Evolutionary conservation across 2,329 filamentous ascomycete species (phyloP).

Genomic region (Pyrenochaeta sp.): DNA sequence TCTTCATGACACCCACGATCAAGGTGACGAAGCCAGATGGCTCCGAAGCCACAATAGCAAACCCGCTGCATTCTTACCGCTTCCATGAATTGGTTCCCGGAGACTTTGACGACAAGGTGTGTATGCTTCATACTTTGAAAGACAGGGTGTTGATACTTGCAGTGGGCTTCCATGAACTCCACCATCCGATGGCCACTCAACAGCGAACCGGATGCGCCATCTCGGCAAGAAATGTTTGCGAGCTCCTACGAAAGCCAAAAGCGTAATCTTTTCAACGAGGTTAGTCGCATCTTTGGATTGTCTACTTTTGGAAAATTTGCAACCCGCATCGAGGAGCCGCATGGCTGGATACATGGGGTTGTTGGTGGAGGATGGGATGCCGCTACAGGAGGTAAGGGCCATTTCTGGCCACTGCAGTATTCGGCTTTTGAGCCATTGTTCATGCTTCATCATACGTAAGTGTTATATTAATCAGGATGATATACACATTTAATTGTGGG

Average conservation of each 20-base stretch:
- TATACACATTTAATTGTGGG: not conserved
- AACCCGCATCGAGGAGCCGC: slow-evolving; percentile 30
- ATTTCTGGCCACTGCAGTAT: slow-evolving; percentile 75
- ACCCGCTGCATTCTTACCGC: slow-evolving; percentile 40
- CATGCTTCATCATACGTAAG: slow-evolving; percentile 51
- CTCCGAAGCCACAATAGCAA: slow-evolving; percentile 21
- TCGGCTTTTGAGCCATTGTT: slow-evolving; percentile 79
- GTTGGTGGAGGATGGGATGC: slow-evolving; percentile 53
- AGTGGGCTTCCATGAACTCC: slow-evolving; percentile 34
- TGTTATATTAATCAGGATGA: not conserved
- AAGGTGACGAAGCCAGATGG: slow-evolving; percentile 28
- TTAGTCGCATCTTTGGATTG: slow-evolving; percentile 10
- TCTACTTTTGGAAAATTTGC: slow-evolving; percentile 45
- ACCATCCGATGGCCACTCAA: slow-evolving; percentile 45
- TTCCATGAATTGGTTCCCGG: slow-evolving; percentile 34
- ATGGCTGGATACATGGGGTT: slow-evolving; percentile 47
- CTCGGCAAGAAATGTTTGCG: slow-evolving; percentile 22
- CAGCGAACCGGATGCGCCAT: slow-evolving; percentile 22
- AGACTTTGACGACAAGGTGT: slow-evolving; percentile 37
- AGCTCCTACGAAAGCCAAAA: slow-evolving; percentile 19
- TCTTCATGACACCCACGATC: slow-evolving; percentile 28
- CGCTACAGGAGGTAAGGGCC: slow-evolving; percentile 55
- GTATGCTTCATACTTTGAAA: not conserved
- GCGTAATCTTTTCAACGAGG: slow-evolving; percentile 50
- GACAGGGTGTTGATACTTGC: not conserved